Evolutionary conservation across 129 eudicot species (phyloP).

Genomic region (Sambucus nigra): DNA sequence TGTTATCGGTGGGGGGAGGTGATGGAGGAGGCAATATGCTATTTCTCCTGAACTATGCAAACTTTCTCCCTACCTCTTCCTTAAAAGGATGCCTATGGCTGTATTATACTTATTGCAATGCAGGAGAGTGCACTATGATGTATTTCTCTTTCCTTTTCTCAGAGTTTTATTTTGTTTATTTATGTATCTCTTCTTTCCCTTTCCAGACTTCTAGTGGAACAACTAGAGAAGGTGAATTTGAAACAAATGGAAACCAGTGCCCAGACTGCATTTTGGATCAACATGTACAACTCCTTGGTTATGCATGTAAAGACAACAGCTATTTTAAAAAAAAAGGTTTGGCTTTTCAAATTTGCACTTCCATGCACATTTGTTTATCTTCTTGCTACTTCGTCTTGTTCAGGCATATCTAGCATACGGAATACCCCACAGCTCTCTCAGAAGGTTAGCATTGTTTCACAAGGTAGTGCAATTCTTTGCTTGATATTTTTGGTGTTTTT

Average conservation of each 20-base stretch:
- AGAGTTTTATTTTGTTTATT: no score
- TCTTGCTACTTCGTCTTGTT: constrained; percentile 13
- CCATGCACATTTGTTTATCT: not conserved
- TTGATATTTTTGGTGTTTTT: not conserved
- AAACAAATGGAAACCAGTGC: constrained; percentile 55
- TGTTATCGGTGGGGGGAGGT: no score
- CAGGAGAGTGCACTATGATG: not conserved
- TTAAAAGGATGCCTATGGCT: not conserved
- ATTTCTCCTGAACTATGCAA: not conserved
- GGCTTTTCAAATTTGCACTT: not conserved
- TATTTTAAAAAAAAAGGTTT: no score
- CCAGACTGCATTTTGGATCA: constrained; percentile 86
- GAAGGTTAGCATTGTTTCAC: constrained; percentile 85
- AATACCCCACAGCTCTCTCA: constrained; percentile 72
- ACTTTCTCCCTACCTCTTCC: not conserved
- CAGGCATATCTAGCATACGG: constrained; percentile 91
- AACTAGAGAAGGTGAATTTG: constrained; percentile 61
- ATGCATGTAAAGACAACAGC: constrained; percentile 59
- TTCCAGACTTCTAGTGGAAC: constrained; percentile 69
- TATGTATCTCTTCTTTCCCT: not conserved
- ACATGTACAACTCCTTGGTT: constrained; percentile 74
- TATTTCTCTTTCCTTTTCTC: no score
- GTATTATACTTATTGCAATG: not conserved
- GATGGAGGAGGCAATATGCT: not conserved
- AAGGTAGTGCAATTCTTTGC: constrained; percentile 50